A percentile compares a stretch with the other conserved stretches of the same genome.
Evolutionary conservation across 2,329 filamentous ascomycete genomes (phyloP).

Genomic region (Neonectria sp.): DNA sequence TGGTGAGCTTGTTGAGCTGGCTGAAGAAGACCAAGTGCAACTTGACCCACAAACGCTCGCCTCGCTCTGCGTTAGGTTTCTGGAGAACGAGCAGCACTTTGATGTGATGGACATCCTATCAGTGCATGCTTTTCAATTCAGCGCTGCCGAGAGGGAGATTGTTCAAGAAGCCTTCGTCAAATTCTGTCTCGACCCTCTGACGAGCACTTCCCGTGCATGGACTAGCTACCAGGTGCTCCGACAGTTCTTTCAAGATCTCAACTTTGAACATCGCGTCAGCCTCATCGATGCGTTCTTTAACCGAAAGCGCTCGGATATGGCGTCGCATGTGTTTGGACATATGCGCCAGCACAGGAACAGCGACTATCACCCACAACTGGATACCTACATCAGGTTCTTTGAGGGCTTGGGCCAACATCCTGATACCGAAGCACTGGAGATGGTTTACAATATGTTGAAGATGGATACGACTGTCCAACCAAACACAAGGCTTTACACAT

Average conservation of each 20-base stretch:
- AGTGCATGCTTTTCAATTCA: slow-evolving; percentile 79
- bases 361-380: slow-evolving; percentile 75
- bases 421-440: slow-evolving; percentile 74
- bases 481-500: slow-evolving; percentile 83
- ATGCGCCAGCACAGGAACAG: slow-evolving; percentile 85
- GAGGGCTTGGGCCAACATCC: slow-evolving; percentile 77
- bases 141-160: slow-evolving; percentile 76
- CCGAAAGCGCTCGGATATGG: slow-evolving; percentile 86
- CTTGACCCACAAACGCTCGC: slow-evolving; percentile 83
- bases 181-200: slow-evolving; percentile 76
- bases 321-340: slow-evolving; percentile 88
- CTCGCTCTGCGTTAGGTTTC: slow-evolving; percentile 79
- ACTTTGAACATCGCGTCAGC: slow-evolving; percentile 74
- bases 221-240: slow-evolving; percentile 76
- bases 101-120: slow-evolving; percentile 89
- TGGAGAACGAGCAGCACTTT: slow-evolving; percentile 81
- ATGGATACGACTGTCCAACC: slow-evolving; percentile 87
- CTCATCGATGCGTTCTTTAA: slow-evolving; percentile 89
- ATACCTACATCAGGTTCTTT: slow-evolving; percentile 85
- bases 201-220: slow-evolving; percentile 76
- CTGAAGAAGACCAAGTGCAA: slow-evolving; percentile 78
- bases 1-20: slow-evolving; percentile 78
- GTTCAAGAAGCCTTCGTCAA: slow-evolving; percentile 77
- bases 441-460: slow-evolving; percentile 94
- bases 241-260: slow-evolving; percentile 76